A percentile compares a stretch with the other conserved stretches of the same genome.
Evolutionary conservation across 345 rosid species (phyloP).

Genomic region (Euphorbia lathyris): DNA sequence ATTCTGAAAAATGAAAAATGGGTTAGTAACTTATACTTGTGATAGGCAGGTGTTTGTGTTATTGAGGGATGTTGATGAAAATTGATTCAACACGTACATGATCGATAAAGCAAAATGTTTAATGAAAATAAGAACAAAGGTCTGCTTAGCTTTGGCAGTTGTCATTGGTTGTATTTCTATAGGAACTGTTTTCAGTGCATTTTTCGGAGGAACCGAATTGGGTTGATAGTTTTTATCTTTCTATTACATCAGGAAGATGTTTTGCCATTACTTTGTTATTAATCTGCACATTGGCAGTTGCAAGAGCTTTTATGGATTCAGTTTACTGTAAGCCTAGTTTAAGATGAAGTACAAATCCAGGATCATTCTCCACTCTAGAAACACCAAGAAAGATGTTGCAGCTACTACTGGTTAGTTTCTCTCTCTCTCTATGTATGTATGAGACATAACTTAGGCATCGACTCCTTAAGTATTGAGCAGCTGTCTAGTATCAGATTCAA

Average conservation of each 20-base stretch:
- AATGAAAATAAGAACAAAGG: constrained; percentile 61
- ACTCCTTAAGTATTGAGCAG: no score
- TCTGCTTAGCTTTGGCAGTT: constrained; percentile 43
- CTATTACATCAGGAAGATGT: constrained; percentile 64
- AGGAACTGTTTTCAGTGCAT: constrained; percentile 41
- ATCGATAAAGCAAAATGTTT: constrained; percentile 56
- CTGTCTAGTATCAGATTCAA: no score
- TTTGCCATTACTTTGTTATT: no score
- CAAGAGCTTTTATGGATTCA: no score
- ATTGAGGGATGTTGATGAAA: constrained; percentile 52
- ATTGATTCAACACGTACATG: constrained; percentile 37
- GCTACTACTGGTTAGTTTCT: no score
- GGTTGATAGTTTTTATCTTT: constrained; percentile 60
- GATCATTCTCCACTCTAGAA: no score
- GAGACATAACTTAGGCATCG: no score
- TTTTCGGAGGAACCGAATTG: constrained; percentile 47
- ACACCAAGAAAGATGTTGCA: no score
- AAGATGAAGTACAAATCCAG: no score
- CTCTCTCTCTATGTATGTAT: no score
- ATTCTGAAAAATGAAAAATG: constrained; percentile 55
- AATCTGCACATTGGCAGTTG: no score
- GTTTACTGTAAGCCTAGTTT: no score
- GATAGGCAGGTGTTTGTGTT: constrained; percentile 56
- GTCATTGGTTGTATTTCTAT: constrained; percentile 47
- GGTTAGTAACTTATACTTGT: constrained; percentile 57